Base-by-base conservation (phyloP, 2,329 filamentous ascomycete species). In the Fusarium nygamai region DNA sequence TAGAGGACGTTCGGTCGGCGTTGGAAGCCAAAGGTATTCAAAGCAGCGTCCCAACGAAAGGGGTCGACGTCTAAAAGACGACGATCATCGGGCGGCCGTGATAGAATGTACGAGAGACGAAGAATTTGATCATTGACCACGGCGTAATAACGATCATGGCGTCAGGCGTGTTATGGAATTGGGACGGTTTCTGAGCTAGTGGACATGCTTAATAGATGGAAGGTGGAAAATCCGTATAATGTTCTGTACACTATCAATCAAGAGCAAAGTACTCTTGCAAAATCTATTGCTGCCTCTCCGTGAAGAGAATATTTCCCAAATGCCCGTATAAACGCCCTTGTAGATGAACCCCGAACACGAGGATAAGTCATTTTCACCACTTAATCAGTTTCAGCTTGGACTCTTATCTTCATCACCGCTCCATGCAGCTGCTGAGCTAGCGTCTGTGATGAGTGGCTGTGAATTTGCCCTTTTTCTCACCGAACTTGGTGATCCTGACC, bases 381-480 rank as follows among this genome's bases (percentile, higher is more conserved):
- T 41, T 14, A 34, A 51, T 73, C 46, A 68, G 8, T 24, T 24
- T 41, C 51, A 76, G 11, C 24, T 27, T 47, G 60, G 50, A 33
- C 62, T 66, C 53, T 20, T 63, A 16, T 53, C 50, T 44, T 73
- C 71, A 9, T 76, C 73, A 7, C 65, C 64, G 36, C 73, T 77
- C 76, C 76, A 78, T 39, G 69, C 64, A 41, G 65, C 73, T 36
- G 78, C 74, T n/a, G 79, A 80, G 61, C 77, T 79, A 50, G 80
- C 76, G 38, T 81, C 76, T 27, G 78, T 73, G 43, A 78, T 63
- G 39, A 78, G 72, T 33, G 76, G 79, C n/a, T 78, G 75, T 46
- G 79, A 80, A 34, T 70, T 76, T 46, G 73, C 46, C 34, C 51
- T 72, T 54, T 71, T 64, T 29, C 67, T 68, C 29, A 58, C 44